Percentiles rank a stretch among this genome's conserved stretches.
These are phyloP conservation scores for Baorangia bicolor DNA, from an alignment of 768 basidiomycete species.

Conservation along the genomic window DNA sequence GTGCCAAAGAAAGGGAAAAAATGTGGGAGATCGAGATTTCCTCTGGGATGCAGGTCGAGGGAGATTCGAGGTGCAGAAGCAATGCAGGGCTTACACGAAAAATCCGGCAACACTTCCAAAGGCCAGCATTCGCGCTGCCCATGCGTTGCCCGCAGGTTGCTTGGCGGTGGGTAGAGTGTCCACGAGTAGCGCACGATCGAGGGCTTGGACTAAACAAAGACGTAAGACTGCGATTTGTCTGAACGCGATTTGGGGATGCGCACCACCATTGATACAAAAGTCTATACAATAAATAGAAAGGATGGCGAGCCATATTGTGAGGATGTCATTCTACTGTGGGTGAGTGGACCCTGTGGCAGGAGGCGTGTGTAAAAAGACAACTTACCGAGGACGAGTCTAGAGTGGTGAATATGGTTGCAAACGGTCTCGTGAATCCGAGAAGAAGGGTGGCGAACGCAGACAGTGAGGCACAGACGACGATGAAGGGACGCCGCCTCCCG, in stretches of 20 bases:
- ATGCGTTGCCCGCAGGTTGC: slow-evolving; percentile 88
- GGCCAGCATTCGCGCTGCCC: slow-evolving; percentile 93
- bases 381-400: slow-evolving; percentile 35
- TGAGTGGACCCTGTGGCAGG: background rate
- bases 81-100: slow-evolving; percentile 63
- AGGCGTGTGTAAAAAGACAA: background rate
- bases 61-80: background rate
- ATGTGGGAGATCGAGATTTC: slow-evolving; percentile 72
- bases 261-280: slow-evolving; percentile 60
- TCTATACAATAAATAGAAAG: slow-evolving; percentile 66
- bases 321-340: slow-evolving; percentile 48
- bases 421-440: slow-evolving; percentile 75
- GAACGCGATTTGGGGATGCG: background rate
- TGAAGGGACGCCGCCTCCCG: slow-evolving; percentile 85
- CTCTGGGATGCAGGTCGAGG: slow-evolving; percentile 42
- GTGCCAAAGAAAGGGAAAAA: slow-evolving; percentile 75
- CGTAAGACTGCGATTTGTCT: background rate
- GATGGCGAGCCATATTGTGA: slow-evolving; percentile 80
- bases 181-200: slow-evolving; percentile 88
- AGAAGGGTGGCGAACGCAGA: slow-evolving; percentile 74
- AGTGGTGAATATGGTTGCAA: slow-evolving; percentile 51
- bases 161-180: slow-evolving; percentile 73
- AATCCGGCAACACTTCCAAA: slow-evolving; percentile 85
- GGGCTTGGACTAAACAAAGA: slow-evolving; percentile 64
- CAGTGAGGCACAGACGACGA: slow-evolving; percentile 66